Evolutionary conservation across 495 filamentous ascomycete species (phyloP).

Genomic region (Penicillium odoratum): DNA sequence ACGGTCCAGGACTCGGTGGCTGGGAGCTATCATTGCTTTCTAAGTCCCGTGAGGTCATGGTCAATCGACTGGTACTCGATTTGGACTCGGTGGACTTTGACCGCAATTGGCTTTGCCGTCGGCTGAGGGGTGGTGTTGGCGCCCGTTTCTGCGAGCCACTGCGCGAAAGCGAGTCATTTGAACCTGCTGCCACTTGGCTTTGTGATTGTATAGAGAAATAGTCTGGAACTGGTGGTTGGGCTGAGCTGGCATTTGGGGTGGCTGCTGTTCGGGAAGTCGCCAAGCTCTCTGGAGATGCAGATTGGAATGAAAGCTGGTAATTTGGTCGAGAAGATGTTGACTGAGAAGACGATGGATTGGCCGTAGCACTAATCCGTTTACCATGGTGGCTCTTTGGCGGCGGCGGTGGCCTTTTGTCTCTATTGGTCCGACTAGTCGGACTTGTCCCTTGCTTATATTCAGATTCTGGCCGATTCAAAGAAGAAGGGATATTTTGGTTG

Average conservation of each 20-base stretch:
- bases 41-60: conserved; percentile 27
- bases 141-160: conserved; percentile 46
- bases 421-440: conserved; percentile 26
- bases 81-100: conserved; percentile 41
- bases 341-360: conserved; percentile 27
- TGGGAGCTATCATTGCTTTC: conserved; percentile 29
- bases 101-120: conserved; percentile 51
- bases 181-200: conserved; percentile 16
- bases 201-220: conserved; percentile 28
- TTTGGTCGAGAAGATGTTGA: conserved; percentile 25
- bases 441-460: conserved; percentile 37
- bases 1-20: conserved; percentile 37
- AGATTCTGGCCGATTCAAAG: conserved; percentile 16
- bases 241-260: conserved; percentile 51
- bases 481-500: conserved; percentile 6
- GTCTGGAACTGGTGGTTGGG: conserved; percentile 41
- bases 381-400: conserved; percentile 67
- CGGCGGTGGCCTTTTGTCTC: conserved; percentile 51
- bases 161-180: conserved; percentile 33
- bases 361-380: conserved; percentile 56
- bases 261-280: conserved; percentile 18
- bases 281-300: conserved; percentile 24
- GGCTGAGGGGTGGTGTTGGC: conserved; percentile 49
- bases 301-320: conserved; percentile 34
- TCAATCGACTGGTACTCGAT: conserved; percentile 33